Conservation (phyloP, 2,329 filamentous ascomycete species). For the Boeremia lycopersici region DNA sequence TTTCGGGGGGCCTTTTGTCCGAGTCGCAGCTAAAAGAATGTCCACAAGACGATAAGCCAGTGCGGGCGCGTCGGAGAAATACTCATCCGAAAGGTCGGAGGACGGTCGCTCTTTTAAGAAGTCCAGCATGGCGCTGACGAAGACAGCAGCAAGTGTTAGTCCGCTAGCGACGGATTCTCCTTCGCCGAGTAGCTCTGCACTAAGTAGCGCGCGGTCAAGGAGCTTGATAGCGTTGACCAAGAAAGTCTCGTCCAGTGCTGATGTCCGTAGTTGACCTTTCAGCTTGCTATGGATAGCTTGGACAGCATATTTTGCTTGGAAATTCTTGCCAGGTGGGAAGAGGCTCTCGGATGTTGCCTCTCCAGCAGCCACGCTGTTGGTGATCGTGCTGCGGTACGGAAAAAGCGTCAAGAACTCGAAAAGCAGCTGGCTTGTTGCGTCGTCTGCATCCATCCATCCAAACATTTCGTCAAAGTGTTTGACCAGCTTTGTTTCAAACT, state of each 20-base stretch:
- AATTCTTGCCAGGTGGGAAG: conserved; percentile 45
- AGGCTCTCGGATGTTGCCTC: conserved; percentile 29
- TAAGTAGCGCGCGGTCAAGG: conserved; percentile 38
- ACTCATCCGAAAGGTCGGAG: conserved; percentile 36
- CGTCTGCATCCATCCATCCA: conserved; percentile 75
- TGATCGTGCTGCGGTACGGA: conserved; percentile 37
- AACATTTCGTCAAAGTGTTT: conserved; percentile 85
- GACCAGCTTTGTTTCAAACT: conserved; percentile 78
- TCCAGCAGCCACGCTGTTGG: conserved; percentile 34
- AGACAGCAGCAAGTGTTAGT: conserved; percentile 34
- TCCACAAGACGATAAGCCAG: conserved; percentile 42
- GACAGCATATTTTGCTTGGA: conserved; percentile 44
- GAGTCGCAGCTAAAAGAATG: conserved; percentile 32
- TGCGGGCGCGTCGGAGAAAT: conserved; percentile 38
- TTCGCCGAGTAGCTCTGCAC: conserved; percentile 31
- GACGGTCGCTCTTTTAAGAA: conserved; percentile 46
- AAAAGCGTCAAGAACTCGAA: conserved; percentile 45
- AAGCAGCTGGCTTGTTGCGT: conserved; percentile 50
- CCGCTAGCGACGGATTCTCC: conserved; percentile 27
- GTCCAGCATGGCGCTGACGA: conserved; percentile 38
- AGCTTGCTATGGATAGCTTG: conserved; percentile 38
- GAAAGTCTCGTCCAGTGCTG: conserved; percentile 39
- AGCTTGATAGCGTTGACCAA: conserved; percentile 40
- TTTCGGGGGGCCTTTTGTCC: conserved; percentile 20
- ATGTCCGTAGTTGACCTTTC: conserved; percentile 41